Conservation (phyloP, 495 filamentous ascomycete genomes). For the Gamarada debralockiae region DNA sequence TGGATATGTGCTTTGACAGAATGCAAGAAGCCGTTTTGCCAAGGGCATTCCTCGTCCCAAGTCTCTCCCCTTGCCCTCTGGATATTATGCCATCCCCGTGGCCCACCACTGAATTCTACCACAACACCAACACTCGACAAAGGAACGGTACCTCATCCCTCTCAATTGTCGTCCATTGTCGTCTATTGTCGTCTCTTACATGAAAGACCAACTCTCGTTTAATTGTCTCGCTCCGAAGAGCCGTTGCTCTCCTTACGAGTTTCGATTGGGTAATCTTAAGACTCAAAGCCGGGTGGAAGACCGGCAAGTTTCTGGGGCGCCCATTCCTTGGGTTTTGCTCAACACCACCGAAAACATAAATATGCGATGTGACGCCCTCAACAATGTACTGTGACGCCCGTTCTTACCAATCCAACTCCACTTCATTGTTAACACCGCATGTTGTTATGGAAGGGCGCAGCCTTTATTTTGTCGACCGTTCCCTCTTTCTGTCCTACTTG, state of each 20-base stretch:
- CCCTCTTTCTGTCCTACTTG: no score
- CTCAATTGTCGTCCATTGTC: not conserved
- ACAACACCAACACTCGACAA: not conserved
- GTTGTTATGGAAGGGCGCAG: not conserved
- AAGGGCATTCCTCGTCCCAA: not conserved
- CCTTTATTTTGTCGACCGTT: no score
- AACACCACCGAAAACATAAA: not conserved
- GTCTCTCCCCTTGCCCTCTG: not conserved
- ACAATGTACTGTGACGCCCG: slow-evolving; percentile 15
- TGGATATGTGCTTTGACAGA: slow-evolving; percentile 10
- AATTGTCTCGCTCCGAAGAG: not conserved
- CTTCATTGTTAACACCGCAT: not conserved
- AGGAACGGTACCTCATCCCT: not conserved
- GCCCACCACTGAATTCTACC: not conserved
- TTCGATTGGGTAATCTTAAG: not conserved
- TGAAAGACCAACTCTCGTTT: not conserved
- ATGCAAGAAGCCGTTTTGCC: slow-evolving; percentile 2
- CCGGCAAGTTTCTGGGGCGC: not conserved
- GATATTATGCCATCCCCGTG: not conserved
- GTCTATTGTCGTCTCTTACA: not conserved
- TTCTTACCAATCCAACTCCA: slow-evolving; percentile 5
- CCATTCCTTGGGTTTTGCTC: not conserved
- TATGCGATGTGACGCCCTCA: slow-evolving; percentile 21
- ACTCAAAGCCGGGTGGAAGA: not conserved
- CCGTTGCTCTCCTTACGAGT: not conserved